Conservation (phyloP, 2,329 filamentous ascomycete species). For the Trichoderma koningiopsis region DNA sequence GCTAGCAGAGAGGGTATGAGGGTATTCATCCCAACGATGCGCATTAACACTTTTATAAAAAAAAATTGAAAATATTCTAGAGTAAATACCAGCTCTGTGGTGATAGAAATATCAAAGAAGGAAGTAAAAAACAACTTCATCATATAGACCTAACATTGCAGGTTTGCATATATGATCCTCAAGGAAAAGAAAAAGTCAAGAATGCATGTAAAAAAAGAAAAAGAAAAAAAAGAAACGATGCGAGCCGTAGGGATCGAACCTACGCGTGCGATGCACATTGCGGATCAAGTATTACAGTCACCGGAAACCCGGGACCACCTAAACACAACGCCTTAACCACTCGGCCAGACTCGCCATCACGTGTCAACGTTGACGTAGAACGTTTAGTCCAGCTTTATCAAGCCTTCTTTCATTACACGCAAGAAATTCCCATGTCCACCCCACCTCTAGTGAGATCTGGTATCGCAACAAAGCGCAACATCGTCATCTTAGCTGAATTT, state of each 20-base stretch:
- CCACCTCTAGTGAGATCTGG: not conserved
- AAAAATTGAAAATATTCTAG: not conserved
- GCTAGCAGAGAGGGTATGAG: not conserved
- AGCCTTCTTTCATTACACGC: not conserved
- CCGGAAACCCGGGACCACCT: constrained; percentile 38
- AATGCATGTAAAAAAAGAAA: not conserved
- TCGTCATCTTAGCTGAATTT: not conserved
- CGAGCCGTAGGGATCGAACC: constrained; percentile 56
- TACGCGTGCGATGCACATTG: constrained; percentile 49
- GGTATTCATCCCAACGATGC: not conserved
- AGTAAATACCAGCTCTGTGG: not conserved
- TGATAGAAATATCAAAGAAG: not conserved
- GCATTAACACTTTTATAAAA: not conserved
- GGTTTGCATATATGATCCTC: not conserved
- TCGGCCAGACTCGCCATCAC: constrained; percentile 50
- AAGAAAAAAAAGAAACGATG: constrained; percentile 33
- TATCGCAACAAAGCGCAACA: constrained; percentile 1
- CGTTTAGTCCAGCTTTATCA: not conserved
- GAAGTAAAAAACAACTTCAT: not conserved
- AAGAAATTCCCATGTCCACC: not conserved
- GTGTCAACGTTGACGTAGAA: not conserved
- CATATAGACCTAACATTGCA: not conserved
- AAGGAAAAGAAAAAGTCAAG: no score
- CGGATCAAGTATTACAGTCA: constrained; percentile 37
- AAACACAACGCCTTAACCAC: constrained; percentile 61